Evolutionary conservation across 1,139 yeast species (phyloP), one percentile per base, ranked within the genome.

Genomic region (Pichia cactophila): DNA sequence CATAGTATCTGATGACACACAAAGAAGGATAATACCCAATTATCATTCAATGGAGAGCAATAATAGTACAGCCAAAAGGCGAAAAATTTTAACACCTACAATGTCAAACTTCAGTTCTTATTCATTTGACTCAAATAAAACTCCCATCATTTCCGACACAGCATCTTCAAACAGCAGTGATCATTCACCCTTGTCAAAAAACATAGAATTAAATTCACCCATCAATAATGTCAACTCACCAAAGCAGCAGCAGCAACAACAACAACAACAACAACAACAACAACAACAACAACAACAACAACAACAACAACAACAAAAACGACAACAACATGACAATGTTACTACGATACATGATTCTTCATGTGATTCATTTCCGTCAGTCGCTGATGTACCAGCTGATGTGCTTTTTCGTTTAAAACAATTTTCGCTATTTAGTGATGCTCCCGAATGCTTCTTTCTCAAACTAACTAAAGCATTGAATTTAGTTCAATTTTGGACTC

Each of bases 401-500:
- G 69, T 83, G 43, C 60, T 80, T 57, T 73, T 72, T 54, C 68
- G 76, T 44, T 68, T 84, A 36, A 71, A 76, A 43, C 75, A 75
- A 31, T 83, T 83, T 63, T 78, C 87, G 0, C 69, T 84, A 28
- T 83, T 83, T 68, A 73, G 72, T 53, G 73, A 74, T 47, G 90
- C 90, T 0, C 89, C 90, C 10, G 73, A 72, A 44, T 68, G 81
- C 3, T 84, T 84, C 60, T 79, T 80, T 53, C 68, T 73, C 40
- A 80, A 80, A 37, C 72, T 84, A 5, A 82, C 83, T 0, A 70
- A 80, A 40, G 76, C 78, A 50, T 69, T 84, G 33, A 75, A 76
- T 47, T 70, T 83, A 8, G 75, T 81, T 53, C 82, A 78, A 50
- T 78, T 74, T 54, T 81, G 79, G 51, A 81, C 89, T 0, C 86